These are phyloP conservation scores for Calcarisporium arbuscula DNA, from an alignment of 2,329 filamentous ascomycete genomes.

Conservation along the genomic window DNA sequence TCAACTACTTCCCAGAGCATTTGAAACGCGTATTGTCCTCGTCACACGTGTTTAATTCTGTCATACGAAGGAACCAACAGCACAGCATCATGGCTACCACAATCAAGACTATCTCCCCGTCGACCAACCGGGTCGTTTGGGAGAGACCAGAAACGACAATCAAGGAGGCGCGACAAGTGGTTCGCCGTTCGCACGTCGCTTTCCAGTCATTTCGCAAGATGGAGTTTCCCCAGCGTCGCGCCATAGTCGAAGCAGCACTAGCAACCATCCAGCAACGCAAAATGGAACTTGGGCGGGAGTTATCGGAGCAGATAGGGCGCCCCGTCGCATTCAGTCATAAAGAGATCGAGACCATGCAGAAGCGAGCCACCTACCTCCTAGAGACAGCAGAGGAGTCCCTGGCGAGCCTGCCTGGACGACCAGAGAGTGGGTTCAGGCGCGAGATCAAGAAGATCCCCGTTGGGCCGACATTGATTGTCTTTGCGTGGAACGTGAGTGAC, in stretches of 20 bases:
- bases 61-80: no score
- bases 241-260: slow-evolving; percentile 75
- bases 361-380: slow-evolving; percentile 77
- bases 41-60: no score
- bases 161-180: slow-evolving; percentile 58
- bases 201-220: slow-evolving; percentile 75
- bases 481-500: slow-evolving; percentile 83
- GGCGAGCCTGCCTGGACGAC: slow-evolving; percentile 73
- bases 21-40: no score
- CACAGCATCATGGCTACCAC: no score
- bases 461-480: slow-evolving; percentile 81
- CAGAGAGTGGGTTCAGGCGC: slow-evolving; percentile 81
- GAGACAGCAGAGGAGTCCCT: slow-evolving; percentile 75
- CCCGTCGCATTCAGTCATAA: slow-evolving; percentile 81
- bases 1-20: no score
- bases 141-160: slow-evolving; percentile 68
- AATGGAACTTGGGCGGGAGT: slow-evolving; percentile 74
- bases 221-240: slow-evolving; percentile 65
- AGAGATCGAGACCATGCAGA: slow-evolving; percentile 79
- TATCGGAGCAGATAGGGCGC: slow-evolving; percentile 92
- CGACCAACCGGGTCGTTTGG: slow-evolving; percentile 72
- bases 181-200: no score
- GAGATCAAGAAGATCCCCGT: slow-evolving; percentile 86
- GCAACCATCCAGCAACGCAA: slow-evolving; percentile 62
- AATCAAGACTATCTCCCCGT: slow-evolving; percentile 79